A percentile compares a stretch with the other conserved stretches of the same genome.
phyloP scores from a whole-genome alignment of 176 grass and related monocot species.

The Dactylis glomerata region DNA sequence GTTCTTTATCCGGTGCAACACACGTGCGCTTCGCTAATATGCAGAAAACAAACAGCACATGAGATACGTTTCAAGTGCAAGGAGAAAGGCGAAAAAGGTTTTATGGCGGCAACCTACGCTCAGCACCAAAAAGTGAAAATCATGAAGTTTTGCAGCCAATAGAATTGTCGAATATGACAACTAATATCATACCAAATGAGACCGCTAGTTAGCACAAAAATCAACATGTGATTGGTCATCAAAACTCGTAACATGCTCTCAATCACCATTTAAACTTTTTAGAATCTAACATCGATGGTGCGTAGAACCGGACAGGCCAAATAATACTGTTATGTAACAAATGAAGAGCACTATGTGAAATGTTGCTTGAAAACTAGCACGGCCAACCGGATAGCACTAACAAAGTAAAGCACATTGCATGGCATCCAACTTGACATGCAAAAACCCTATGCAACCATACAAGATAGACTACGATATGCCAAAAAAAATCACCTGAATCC shows the following conservation, averaged over 20 bases:
- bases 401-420: no score
- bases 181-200: not conserved
- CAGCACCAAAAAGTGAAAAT: not conserved
- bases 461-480: not conserved
- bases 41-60: not conserved
- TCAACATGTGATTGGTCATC: not conserved
- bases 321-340: no score
- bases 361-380: no score
- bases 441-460: constrained; percentile 4
- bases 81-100: not conserved
- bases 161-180: not conserved
- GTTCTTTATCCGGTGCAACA: not conserved
- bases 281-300: no score
- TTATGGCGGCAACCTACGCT: not conserved
- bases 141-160: not conserved
- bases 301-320: no score
- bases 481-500: constrained; percentile 55
- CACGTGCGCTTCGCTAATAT: not conserved
- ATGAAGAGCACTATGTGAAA: no score
- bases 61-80: not conserved
- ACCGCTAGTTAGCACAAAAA: not conserved
- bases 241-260: not conserved
- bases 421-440: not conserved
- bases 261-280: no score
- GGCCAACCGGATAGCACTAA: no score